Percentiles rank a stretch among this genome's conserved stretches.
These are phyloP conservation scores for Ogataea allantospora DNA, from an alignment of 805 yeast species.

Conservation along the genomic window DNA sequence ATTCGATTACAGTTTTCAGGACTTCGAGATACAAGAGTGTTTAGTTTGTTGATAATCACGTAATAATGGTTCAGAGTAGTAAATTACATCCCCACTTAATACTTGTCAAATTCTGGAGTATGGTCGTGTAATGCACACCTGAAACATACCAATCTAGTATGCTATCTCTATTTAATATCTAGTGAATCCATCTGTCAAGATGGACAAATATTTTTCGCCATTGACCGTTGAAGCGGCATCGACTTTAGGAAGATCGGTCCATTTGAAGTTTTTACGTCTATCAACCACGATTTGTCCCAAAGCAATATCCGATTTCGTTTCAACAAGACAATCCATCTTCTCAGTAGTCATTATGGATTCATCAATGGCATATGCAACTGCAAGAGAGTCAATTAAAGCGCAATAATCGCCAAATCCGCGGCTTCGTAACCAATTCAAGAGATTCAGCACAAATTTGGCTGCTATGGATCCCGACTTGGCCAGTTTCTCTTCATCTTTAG, in stretches of 20 bases:
- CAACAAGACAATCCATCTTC: slow-evolving; percentile 24
- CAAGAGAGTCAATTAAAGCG: slow-evolving; percentile 29
- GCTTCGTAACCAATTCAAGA: slow-evolving; percentile 20
- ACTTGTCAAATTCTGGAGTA: too few species aligned
- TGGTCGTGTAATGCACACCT: too few species aligned
- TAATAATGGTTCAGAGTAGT: too few species aligned
- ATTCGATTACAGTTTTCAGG: too few species aligned
- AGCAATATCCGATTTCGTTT: slow-evolving; percentile 25
- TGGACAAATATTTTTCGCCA: slow-evolving; percentile 22
- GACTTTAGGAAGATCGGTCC: slow-evolving; percentile 23
- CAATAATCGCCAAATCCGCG: slow-evolving; percentile 29
- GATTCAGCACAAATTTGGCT: slow-evolving; percentile 26
- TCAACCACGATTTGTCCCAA: slow-evolving; percentile 29
- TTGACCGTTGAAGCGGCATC: slow-evolving; percentile 25
- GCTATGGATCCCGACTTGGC: slow-evolving; percentile 14
- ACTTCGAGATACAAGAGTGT: too few species aligned
- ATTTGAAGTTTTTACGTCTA: slow-evolving; percentile 28
- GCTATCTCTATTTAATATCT: slow-evolving; percentile 3
- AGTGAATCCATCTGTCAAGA: slow-evolving; percentile 17
- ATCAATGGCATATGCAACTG: slow-evolving; percentile 30
- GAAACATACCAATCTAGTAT: too few species aligned
- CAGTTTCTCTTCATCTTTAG: slow-evolving; percentile 10
- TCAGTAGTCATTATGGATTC: slow-evolving; percentile 24
- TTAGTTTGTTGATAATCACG: too few species aligned
- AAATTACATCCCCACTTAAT: too few species aligned